Evolutionary conservation across 306 rosid genomes (phyloP), one percentile per base, ranked within the genome.

Genomic region (Lathyrus oleraceus): DNA sequence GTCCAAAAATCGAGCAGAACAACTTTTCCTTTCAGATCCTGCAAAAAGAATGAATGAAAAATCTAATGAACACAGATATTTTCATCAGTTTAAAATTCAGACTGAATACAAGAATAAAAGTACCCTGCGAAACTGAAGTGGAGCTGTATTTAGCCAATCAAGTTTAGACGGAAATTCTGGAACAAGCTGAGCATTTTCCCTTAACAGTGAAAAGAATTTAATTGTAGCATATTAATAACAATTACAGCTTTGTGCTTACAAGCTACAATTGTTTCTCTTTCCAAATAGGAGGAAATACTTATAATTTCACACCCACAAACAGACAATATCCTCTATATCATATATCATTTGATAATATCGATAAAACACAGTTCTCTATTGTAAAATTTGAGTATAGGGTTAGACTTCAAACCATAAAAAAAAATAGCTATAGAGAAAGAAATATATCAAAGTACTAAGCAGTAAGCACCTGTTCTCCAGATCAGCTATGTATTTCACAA

Each of bases 1-100:
- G 96, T 93, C 97, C 98, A 93, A 64, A 93, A 90, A 81, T 93
- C 97, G 32, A 93, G 89, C 61, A 93, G 69, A 72, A 93, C 97
- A 80, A 90, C 87, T 83, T 90, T 90, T 76, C 98, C 97, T 87
- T 86, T 93, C 77, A 93, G 82, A 53, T 93, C 97, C 98, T 93
- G 95, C 76, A 69, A 85, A 78, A 35, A 23, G 52, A 61, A 32
- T 61, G 72, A 72, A 78, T 64, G 64, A 49, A 30, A 45, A 61
- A 32, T 44, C 52, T 49, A 73, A 74, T 69, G 66, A 47, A 59
- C 10, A 15, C 30, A 73, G 23, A 75, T 71, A 70, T 51, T 70
- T 78, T 48, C 54, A 59, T 54, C 8, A 61, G 68, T 56, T 56
- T 74, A 61, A 68, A 73, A 60, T 52, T 68, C 48, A 81, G 76